Percentiles rank a stretch among this genome's conserved stretches.
Evolutionary conservation across 345 rosid genomes (phyloP).

Genomic region (Rhizophora mangle): DNA sequence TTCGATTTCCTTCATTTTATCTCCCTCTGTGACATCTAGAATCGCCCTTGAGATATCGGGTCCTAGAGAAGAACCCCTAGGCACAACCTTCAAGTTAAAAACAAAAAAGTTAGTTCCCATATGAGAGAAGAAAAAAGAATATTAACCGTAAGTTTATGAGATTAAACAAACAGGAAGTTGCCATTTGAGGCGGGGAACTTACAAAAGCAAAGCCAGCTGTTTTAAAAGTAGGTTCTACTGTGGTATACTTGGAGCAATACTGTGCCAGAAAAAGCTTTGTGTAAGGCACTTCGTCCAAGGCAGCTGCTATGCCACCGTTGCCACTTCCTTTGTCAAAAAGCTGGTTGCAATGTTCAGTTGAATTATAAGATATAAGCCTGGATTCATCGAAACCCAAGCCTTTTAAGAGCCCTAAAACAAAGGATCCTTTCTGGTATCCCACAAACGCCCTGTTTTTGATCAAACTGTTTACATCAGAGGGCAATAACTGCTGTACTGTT

Average conservation of each 20-base stretch:
- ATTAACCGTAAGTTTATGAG: conserved; percentile 16
- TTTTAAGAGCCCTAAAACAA: conserved; percentile 32
- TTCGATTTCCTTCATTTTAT: conserved; percentile 3
- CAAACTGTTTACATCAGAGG: conserved; percentile 43
- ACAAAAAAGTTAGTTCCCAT: neutral
- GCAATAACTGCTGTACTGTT: conserved; percentile 50
- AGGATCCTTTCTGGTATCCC: conserved; percentile 46
- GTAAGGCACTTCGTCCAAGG: conserved; percentile 37
- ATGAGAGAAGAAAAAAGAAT: neutral
- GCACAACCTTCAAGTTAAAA: conserved; percentile 6
- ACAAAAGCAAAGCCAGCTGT: conserved; percentile 42
- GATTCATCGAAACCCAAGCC: conserved; percentile 16
- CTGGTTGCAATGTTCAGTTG: conserved; percentile 10
- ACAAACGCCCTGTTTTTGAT: conserved; percentile 31
- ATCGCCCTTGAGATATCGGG: conserved; percentile 18
- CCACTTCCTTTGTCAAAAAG: conserved; percentile 22
- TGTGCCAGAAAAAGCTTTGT: conserved; percentile 22
- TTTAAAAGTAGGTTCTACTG: conserved; percentile 21
- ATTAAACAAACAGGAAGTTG: conserved; percentile 8
- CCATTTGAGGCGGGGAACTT: conserved; percentile 9
- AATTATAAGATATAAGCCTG: conserved; percentile 13
- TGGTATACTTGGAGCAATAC: conserved; percentile 23
- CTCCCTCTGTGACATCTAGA: conserved; percentile 14
- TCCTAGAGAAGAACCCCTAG: conserved; percentile 14
- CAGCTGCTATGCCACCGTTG: conserved; percentile 31